These are phyloP conservation scores for Solanum arcanum DNA, from an alignment of 257 asterid species.

Conservation along the genomic window DNA sequence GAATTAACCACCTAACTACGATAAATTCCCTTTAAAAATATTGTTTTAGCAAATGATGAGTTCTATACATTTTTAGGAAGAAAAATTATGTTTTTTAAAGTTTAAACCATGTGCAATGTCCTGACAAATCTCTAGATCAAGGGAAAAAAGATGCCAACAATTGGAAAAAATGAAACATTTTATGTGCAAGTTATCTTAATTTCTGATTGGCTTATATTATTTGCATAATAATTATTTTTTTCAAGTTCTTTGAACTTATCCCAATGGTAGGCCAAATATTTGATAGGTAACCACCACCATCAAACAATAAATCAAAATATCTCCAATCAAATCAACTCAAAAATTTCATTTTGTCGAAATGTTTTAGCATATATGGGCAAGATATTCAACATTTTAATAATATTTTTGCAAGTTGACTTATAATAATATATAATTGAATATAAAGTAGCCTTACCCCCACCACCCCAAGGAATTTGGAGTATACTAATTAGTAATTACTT, in stretches of 20 bases:
- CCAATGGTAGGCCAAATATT: conserved; percentile 2
- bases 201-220: background rate
- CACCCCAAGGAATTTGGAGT: background rate
- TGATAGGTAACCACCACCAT: background rate
- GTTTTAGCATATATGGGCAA: background rate
- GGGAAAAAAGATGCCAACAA: background rate
- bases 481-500: background rate
- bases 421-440: background rate
- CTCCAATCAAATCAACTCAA: background rate
- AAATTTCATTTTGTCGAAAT: background rate
- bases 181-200: background rate
- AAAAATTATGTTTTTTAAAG: background rate
- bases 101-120: background rate
- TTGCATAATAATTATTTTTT: background rate
- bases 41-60: background rate
- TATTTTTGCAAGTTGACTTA: background rate
- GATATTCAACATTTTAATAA: background rate
- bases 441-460: background rate
- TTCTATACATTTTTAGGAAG: background rate
- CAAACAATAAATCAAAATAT: background rate
- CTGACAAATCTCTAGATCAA: background rate
- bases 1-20: background rate
- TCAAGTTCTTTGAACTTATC: background rate
- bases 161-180: background rate
- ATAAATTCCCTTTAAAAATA: background rate